These are phyloP conservation scores for Butyriboletus loyo DNA, from an alignment of 768 basidiomycete genomes.

Conservation along the genomic window DNA sequence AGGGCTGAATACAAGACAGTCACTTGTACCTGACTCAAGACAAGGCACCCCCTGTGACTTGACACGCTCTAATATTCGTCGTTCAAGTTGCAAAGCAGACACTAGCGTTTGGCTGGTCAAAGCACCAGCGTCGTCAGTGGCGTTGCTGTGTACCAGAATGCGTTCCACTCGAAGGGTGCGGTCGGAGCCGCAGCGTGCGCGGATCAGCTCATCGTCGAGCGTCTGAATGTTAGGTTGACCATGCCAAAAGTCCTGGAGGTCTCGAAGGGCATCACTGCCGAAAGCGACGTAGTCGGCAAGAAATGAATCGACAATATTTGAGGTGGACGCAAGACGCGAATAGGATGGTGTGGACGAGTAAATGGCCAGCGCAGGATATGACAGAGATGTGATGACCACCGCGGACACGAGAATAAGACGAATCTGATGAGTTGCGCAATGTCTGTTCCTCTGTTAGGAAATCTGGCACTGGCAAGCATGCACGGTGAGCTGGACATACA, in stretches of 20 bases:
- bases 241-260: slow-evolving; percentile 72
- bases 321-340: slow-evolving; percentile 50
- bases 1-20: slow-evolving; percentile 72
- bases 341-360: slow-evolving; percentile 73
- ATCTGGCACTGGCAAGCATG: not conserved
- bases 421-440: slow-evolving; percentile 88
- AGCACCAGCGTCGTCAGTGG: slow-evolving; percentile 43
- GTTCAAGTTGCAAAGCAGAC: slow-evolving; percentile 65
- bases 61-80: slow-evolving; percentile 45
- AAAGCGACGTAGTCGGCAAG: slow-evolving; percentile 51
- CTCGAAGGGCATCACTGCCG: slow-evolving; percentile 52
- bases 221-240: slow-evolving; percentile 59
- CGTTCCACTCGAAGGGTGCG: slow-evolving; percentile 75
- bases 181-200: slow-evolving; percentile 67
- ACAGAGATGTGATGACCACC: slow-evolving; percentile 84
- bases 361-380: slow-evolving; percentile 85
- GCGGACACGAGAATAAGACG: slow-evolving; percentile 85
- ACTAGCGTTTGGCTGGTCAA: slow-evolving; percentile 61
- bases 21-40: slow-evolving; percentile 47
- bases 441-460: slow-evolving; percentile 42
- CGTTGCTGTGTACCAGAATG: slow-evolving; percentile 60
- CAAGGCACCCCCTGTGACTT: slow-evolving; percentile 47
- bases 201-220: slow-evolving; percentile 66
- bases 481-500: slow-evolving; percentile 50
- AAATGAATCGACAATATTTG: slow-evolving; percentile 61